These are phyloP conservation scores for Neurospora sp. DNA, from an alignment of 495 filamentous ascomycete species.

Conservation along the genomic window DNA sequence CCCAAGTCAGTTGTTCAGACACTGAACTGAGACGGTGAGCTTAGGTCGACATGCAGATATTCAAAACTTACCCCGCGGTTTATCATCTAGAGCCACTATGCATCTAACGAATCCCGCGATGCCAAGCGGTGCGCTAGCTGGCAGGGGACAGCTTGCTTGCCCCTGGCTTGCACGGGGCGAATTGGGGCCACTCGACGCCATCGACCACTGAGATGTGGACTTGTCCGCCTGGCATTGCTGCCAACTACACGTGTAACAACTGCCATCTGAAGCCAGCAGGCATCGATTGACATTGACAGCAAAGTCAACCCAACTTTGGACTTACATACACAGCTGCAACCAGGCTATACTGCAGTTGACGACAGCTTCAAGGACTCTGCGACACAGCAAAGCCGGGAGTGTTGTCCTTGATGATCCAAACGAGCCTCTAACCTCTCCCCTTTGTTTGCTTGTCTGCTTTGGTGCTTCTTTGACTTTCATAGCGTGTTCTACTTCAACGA, in stretches of 20 bases:
- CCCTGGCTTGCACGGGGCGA: background rate
- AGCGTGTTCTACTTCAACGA: constrained; percentile 2
- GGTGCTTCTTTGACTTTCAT: background rate
- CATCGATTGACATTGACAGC: background rate
- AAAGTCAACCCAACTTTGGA: background rate
- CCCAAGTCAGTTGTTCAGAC: background rate
- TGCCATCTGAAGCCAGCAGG: background rate
- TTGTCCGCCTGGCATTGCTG: background rate
- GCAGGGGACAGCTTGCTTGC: background rate
- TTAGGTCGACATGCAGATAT: background rate
- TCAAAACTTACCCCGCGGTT: background rate
- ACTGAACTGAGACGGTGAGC: background rate
- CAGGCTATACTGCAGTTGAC: background rate
- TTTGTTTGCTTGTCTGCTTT: constrained; percentile 6
- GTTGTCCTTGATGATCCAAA: constrained; percentile 6
- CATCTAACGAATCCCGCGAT: background rate
- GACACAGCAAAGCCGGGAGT: constrained; percentile 3
- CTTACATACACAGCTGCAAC: background rate
- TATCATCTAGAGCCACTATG: background rate
- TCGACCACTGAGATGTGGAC: background rate
- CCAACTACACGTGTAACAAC: background rate
- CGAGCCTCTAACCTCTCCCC: constrained; percentile 1
- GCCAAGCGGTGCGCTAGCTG: background rate
- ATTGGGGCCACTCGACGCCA: background rate
- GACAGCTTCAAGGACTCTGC: constrained; percentile 1